A percentile compares a stretch with the other conserved stretches of the same genome.
Evolutionary conservation across 441 rosid genomes (phyloP).

Genomic region (Euphorbia corollata): DNA sequence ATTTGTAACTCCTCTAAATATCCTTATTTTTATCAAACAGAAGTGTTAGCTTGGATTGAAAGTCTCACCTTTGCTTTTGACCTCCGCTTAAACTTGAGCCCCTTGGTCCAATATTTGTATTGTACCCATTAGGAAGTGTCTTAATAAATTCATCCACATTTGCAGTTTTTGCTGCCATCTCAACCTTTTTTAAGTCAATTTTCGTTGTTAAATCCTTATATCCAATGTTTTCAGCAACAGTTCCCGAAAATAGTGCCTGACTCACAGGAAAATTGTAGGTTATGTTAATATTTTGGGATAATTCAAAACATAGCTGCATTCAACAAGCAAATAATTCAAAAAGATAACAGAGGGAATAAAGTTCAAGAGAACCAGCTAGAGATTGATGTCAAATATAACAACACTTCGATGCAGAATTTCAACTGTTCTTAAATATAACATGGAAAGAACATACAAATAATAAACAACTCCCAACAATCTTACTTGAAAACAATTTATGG

Average conservation of each 20-base stretch:
- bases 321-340: not conserved
- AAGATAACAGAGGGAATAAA: not conserved
- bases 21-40: conserved; percentile 4
- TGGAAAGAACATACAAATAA: not conserved
- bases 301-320: not conserved
- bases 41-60: not conserved
- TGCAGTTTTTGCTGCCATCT: conserved; percentile 64
- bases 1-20: too few species aligned
- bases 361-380: not conserved
- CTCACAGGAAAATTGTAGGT: conserved; percentile 18
- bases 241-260: conserved; percentile 82
- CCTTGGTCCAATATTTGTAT: conserved; percentile 68
- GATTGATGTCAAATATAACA: too few species aligned
- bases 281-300: conserved; percentile 7
- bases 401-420: not conserved
- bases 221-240: conserved; percentile 86
- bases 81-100: conserved; percentile 92
- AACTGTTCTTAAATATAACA: not conserved
- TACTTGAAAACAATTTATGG: too few species aligned
- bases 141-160: conserved; percentile 84
- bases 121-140: conserved; percentile 67
- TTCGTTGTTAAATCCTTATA: conserved; percentile 55
- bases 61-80: conserved; percentile 72
- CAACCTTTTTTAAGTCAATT: conserved; percentile 67
- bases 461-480: too few species aligned